Evolutionary conservation across 2,329 filamentous ascomycete genomes (phyloP), one percentile per base, ranked within the genome.

Genomic region (Colletotrichum plurivorum): DNA sequence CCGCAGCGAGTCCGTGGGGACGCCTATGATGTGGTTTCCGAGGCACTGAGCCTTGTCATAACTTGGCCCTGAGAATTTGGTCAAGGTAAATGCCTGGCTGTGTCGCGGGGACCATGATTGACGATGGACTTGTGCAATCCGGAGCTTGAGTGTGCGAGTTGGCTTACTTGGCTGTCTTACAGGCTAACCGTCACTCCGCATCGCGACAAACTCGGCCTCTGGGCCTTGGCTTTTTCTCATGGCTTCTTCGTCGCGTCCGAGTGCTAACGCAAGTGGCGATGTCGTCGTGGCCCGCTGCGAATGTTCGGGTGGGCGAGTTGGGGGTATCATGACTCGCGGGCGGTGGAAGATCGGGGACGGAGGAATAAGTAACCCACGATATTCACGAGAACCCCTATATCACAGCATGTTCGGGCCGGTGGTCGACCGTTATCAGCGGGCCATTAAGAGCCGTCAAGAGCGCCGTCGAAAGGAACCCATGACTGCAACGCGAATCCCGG

Each of bases 351-450:
- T 43, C 12, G 16, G 41, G 13, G 41, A 43, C 12, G 41, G 41
- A 43, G 41, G 13, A 31, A 43, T 43, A 15, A 16, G 5, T 12
- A 43, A 12, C 13, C 16, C 41, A 13, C 41, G 41, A 43, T 43
- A 49, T 16, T 18, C 8, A 49, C 12, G 9, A 8, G n/a, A 12
- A 22, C n/a, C 10, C 16, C 20, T 22, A 20, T 18, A 49, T 31
- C 27, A 31, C 27, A 31, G 8, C 46, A 18, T 13, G 18, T 52
- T 20, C 41, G 39, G 5, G 49, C 59, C 49, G 49, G 36, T 62
- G 59, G 59, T 31, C 22, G 49, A 43, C 48, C 36, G 43, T 61
- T 41, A 36, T 61, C 36, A 13, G 31, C 48, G 27, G 27, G 5
- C 9, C 27, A 31, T 31, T 31, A 31, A 9, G 27, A 31, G 27